Evolutionary conservation across 2,329 filamentous ascomycete species (phyloP).

Genomic region (Colletotrichum liaoningense): DNA sequence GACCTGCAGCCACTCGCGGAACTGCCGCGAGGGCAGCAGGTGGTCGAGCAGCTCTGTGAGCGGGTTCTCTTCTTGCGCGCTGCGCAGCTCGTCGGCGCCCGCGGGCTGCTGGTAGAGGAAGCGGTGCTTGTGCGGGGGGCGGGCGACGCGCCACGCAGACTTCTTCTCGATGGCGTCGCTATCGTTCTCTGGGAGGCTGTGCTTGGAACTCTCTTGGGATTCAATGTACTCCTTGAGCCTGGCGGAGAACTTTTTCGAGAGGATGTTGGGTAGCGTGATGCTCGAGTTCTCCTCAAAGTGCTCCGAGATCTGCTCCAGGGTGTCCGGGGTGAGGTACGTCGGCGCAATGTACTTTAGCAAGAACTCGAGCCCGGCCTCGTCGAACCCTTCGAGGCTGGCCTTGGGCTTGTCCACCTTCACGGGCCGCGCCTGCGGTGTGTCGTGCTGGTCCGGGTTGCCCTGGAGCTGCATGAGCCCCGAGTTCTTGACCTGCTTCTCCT

Average conservation of each 20-base stretch:
- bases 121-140: slow-evolving; percentile 94
- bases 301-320: slow-evolving; percentile 82
- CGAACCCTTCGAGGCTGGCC: slow-evolving; percentile 65
- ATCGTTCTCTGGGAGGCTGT: slow-evolving; percentile 50
- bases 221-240: slow-evolving; percentile 79
- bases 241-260: slow-evolving; percentile 81
- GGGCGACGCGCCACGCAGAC: slow-evolving; percentile 79
- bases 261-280: slow-evolving; percentile 82
- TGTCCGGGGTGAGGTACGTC: slow-evolving; percentile 91
- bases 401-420: slow-evolving; percentile 55
- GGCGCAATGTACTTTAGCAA: slow-evolving; percentile 91
- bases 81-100: slow-evolving; percentile 49
- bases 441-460: slow-evolving; percentile 90
- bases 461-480: slow-evolving; percentile 94
- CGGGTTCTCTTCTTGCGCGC: slow-evolving; percentile 61
- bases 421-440: slow-evolving; percentile 76
- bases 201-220: slow-evolving; percentile 64
- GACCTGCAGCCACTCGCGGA: slow-evolving; percentile 89
- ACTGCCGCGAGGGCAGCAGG: slow-evolving; percentile 85
- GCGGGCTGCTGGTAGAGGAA: slow-evolving; percentile 82
- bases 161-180: slow-evolving; percentile 68
- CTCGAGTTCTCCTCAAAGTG: slow-evolving; percentile 87
- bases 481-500: slow-evolving; percentile 88
- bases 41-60: slow-evolving; percentile 84
- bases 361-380: slow-evolving; percentile 87